Evolutionary conservation across 441 rosid genomes (phyloP).

Genomic region (Brassica balearica): DNA sequence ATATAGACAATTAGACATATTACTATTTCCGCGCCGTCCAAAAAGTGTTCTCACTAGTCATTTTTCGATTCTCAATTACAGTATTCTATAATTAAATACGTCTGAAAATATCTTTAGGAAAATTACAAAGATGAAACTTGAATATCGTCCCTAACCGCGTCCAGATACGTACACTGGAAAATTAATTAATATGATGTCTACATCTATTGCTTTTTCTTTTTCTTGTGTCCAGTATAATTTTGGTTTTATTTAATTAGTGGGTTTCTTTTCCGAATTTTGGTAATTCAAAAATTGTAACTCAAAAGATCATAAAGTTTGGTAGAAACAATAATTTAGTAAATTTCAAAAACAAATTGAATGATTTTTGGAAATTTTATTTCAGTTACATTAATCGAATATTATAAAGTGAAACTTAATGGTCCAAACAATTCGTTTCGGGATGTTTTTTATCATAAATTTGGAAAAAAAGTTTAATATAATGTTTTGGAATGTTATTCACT

Average conservation of each 20-base stretch:
- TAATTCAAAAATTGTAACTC: background rate
- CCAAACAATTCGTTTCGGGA: background rate
- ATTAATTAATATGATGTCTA: background rate
- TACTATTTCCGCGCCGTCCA: conserved; percentile 16
- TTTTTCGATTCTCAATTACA: background rate
- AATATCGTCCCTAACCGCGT: background rate
- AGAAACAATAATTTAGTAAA: background rate
- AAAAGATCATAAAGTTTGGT: background rate
- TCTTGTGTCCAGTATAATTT: background rate
- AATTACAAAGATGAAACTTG: conserved; percentile 8
- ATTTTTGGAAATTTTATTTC: background rate
- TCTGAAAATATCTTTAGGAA: background rate
- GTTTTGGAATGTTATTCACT: background rate
- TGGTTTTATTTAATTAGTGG: background rate
- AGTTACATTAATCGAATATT: background rate
- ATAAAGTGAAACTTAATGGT: background rate
- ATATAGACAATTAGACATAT: background rate
- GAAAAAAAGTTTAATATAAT: background rate
- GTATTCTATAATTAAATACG: background rate
- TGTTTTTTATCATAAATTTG: background rate
- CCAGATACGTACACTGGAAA: background rate
- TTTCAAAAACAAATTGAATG: background rate
- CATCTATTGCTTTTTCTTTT: background rate
- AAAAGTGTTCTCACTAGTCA: conserved; percentile 17
- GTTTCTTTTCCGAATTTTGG: background rate